Evolutionary conservation across 2,329 filamentous ascomycete species (phyloP), one percentile per base, ranked within the genome.

Genomic region (Penicillium sp.): DNA sequence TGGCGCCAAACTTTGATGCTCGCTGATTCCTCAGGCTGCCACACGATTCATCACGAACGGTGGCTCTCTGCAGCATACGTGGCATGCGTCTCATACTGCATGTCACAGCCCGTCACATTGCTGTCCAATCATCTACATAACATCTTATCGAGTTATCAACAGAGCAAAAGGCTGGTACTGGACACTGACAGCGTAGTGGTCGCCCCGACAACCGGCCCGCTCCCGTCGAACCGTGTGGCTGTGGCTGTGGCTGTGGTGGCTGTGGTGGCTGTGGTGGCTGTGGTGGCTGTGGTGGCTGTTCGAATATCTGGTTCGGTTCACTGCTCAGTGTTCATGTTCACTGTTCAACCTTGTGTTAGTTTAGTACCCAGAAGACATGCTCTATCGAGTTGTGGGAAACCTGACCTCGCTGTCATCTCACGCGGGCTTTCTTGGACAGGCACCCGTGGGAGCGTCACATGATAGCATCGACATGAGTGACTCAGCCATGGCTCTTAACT

Each of bases 141-240:
- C n/a, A n/a, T n/a, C n/a, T n/a, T n/a, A n/a, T n/a, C n/a, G n/a
- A n/a, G n/a, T n/a, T n/a, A n/a, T n/a, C n/a, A n/a, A n/a, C n/a
- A 3, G 14, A 14, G 2, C 8, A 14, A 11, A 11, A 35, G 30
- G 11, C 5, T 30, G 4, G 8, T 30, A 30, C 7, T 11, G 8
- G 12, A 30, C n/a, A 30, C 28, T 9, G 28, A 5, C 2, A 30
- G 28, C 8, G 16, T 35, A 16, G 11, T 20, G 24, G 50, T 53
- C 51, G 38, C 51, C 51, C 42, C 30, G 42, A 33, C 42, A 53
- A 53, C 51, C 9, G 42, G 51, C 28, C 51, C 51, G 51, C 51
- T 53, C 51, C 51, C 51, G 42, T n/a, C 28, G 51, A 53, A 47
- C 51, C 42, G 45, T 24, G 40, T 40, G 30, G 30, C 30, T 33